Evolutionary conservation across 352 stramenopile species (phyloP), one percentile per base, ranked within the genome.

Genomic region (Globisporangium splendens): DNA sequence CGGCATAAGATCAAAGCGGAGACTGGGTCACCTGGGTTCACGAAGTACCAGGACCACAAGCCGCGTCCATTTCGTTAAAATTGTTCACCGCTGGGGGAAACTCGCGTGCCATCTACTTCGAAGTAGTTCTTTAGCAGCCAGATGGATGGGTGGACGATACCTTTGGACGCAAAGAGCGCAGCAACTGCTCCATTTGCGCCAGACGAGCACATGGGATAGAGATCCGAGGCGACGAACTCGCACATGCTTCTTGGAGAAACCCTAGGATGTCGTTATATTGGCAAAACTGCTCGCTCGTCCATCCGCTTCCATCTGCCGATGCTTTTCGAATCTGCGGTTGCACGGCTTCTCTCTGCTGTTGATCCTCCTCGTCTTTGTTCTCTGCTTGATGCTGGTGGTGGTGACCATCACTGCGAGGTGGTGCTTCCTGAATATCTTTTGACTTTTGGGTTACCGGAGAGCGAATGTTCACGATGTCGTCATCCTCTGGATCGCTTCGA

Each of bases 161-260:
- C 6, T 57, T 59, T 35, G 57, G 70, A 3, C 73, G 61, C n/a
- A 83, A 61, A 46, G 71, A 74, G n/a, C 58, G 70, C 39, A 83
- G 62, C 41, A 83, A 49, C 35, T 66, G 66, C 59, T 80, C 69
- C 71, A 83, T 80, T 62, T 80, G 71, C 42, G 62, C 54, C 10
- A 83, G 63, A 39, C 63, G 72, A 35, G 60, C 57, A 7, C 55
- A 62, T 14, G 73, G 73, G 49, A 83, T 54, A 41, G 58, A 51
- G 46, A 83, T 66, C 17, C 73, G 66, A 0, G 59, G 47, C 6
- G 56, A 65, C 17, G 65, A 49, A 1, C 61, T 69, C 24, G 64
- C 52, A 24, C 69, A 75, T 3, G 57, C 59, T 1, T 77, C 56
- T 44, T 84, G 64, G 3, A 84, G 54, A 21, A 77, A 65, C n/a